Base-by-base conservation (phyloP, 2,329 filamentous ascomycete genomes). In the Cladosporium colombiae region DNA sequence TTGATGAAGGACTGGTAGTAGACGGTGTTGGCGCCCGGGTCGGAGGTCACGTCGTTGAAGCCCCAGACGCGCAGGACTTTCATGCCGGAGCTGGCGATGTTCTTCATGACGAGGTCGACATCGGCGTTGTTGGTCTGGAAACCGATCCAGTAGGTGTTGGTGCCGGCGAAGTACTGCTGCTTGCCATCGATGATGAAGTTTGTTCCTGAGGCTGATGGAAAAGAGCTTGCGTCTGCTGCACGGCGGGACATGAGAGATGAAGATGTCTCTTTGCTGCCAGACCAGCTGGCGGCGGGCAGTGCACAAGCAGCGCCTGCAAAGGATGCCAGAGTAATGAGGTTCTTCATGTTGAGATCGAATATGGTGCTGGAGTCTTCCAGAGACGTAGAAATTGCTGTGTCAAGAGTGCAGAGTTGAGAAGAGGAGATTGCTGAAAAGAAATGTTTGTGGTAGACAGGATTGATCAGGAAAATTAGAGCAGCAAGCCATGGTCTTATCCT, bases 51-150 rank as follows among this genome's bases (percentile, higher is more conserved):
- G 69, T 88, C 85, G 76, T 87, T 87, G 78, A 89, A 89, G 4
- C 86, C 85, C 86, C 86, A 88, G 57, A 88, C 80, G 18, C 87
- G 81, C 37, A 88, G 78, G 66, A 88, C 83, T 73, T 85, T 86
- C 67, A 84, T 81, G 0, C 85, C 85, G 2, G 85, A 82, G 35
- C 76, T 68, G 59, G 78, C 72, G 18, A 88, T 73, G 70, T 86
- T 80, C 66, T 73, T 70, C 70, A 80, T 75, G 25, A 77, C 76
- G n/a, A 78, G 75, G 70, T 88, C 84, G 16, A 88, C 81, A 72
- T 89, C 85, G 8, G 76, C 78, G 67, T 85, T 79, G 65, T 84
- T 82, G 70, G 79, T 83, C 50, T 82, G 70, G 69, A 86, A 85
- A 14, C 79, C 78, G 58, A 85, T 80, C 82, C 84, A 87, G 76